Evolutionary conservation across 2,329 filamentous ascomycete species (phyloP).

Genomic region (Aspergillus tanneri): DNA sequence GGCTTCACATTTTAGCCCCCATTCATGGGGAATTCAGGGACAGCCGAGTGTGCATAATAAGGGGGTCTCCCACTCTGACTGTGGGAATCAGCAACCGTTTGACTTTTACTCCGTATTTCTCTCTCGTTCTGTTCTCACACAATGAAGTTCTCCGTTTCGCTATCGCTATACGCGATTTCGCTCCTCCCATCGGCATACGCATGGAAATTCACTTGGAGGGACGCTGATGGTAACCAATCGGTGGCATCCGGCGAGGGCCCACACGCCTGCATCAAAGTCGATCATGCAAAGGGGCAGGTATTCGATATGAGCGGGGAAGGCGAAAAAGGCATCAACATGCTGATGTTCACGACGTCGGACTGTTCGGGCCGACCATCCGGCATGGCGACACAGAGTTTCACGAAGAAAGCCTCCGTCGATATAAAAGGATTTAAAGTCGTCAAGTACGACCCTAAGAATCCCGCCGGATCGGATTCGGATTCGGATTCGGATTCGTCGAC

Average conservation of each 20-base stretch:
- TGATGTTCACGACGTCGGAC: conserved; percentile 9
- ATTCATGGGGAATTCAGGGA: neutral
- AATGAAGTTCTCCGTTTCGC: conserved; percentile 7
- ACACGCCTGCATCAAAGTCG: conserved; percentile 9
- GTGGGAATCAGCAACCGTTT: neutral
- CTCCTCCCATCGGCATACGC: conserved; percentile 10
- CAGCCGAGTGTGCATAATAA: neutral
- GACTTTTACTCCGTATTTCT: neutral
- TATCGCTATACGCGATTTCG: conserved; percentile 3
- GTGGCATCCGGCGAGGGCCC: conserved; percentile 12
- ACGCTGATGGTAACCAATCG: neutral
- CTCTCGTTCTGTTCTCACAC: neutral
- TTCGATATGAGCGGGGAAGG: conserved; percentile 53
- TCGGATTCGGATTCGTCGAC: too few relatives aligned
- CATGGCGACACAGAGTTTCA: conserved; percentile 6
- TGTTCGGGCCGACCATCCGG: conserved; percentile 11
- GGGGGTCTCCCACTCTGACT: too few relatives aligned
- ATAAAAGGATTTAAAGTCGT: conserved; percentile 13
- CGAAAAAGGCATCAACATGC: conserved; percentile 27
- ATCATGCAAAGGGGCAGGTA: conserved; percentile 9
- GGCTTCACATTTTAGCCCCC: neutral
- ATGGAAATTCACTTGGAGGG: conserved; percentile 15
- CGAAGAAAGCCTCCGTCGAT: conserved; percentile 7
- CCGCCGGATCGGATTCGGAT: too few relatives aligned
- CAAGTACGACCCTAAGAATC: neutral